A percentile compares a stretch with the other conserved stretches of the same genome.
phyloP scores from a whole-genome alignment of 192 early-diverging fungal species.

The Pilobolus umbonatus region DNA sequence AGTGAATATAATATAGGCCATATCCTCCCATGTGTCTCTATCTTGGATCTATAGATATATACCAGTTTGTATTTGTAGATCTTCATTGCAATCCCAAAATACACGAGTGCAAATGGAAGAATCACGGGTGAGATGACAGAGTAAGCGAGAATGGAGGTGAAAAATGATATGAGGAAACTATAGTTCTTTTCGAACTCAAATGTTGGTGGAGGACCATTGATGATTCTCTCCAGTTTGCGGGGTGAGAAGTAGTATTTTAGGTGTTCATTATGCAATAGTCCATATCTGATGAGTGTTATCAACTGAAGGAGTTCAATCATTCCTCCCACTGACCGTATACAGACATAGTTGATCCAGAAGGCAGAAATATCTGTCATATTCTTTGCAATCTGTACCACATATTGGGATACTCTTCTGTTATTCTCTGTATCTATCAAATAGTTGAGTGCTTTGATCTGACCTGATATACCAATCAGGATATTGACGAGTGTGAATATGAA shows the following conservation, averaged over 20 bases:
- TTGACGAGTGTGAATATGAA: conserved; percentile 58
- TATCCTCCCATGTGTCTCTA: conserved; percentile 68
- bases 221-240: conserved; percentile 57
- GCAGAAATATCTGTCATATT: conserved; percentile 45
- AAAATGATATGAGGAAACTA: conserved; percentile 59
- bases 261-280: no score
- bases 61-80: conserved; percentile 70
- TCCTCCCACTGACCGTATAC: conserved; percentile 55
- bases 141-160: conserved; percentile 67
- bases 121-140: conserved; percentile 64
- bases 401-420: background rate
- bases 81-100: conserved; percentile 57
- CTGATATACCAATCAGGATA: conserved; percentile 24
- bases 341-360: conserved; percentile 75
- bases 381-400: conserved; percentile 22
- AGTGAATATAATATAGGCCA: conserved; percentile 65
- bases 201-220: conserved; percentile 43
- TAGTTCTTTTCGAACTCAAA: conserved; percentile 68
- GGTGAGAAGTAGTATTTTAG: conserved; percentile 55
- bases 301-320: conserved; percentile 65
- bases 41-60: conserved; percentile 65
- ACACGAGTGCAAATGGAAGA: conserved; percentile 62
- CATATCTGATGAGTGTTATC: conserved; percentile 35
- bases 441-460: conserved; percentile 17
- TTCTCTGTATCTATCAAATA: background rate